A percentile compares a stretch with the other conserved stretches of the same genome.
These are phyloP conservation scores for Coemansia sp. DNA, from an alignment of 192 early-diverging fungal species.

Conservation along the genomic window DNA sequence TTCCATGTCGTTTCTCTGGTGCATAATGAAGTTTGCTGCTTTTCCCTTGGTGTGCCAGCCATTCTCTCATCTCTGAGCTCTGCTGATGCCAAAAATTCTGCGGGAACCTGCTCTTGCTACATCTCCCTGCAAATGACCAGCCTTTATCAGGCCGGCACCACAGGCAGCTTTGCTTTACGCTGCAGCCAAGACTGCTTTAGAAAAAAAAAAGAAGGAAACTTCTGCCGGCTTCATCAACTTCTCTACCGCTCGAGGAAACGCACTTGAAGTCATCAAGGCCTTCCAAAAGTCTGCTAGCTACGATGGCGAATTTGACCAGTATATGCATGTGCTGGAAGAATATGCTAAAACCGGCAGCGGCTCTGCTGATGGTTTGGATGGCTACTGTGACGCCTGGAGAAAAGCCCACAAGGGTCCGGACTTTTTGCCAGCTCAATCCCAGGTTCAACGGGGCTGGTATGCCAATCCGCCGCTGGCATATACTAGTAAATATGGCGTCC, in stretches of 20 bases:
- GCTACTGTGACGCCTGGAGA: not conserved
- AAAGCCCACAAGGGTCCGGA: too few species aligned
- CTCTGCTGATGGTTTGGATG: not conserved
- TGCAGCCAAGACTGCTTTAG: too few species aligned
- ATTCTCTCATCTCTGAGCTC: not conserved
- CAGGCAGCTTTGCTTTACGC: not conserved
- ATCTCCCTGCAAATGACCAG: not conserved
- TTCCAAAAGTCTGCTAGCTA: not conserved
- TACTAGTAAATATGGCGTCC: not conserved
- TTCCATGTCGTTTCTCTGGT: too few species aligned
- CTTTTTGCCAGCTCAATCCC: too few species aligned
- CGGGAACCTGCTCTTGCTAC: not conserved
- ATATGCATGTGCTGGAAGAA: not conserved
- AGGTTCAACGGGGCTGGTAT: too few species aligned
- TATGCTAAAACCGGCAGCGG: not conserved
- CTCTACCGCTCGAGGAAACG: not conserved
- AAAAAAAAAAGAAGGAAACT: not conserved
- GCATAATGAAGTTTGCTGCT: not conserved
- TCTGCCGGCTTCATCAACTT: not conserved
- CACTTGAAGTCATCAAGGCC: not conserved
- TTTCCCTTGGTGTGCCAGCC: not conserved
- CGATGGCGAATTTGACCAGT: not conserved
- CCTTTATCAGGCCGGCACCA: conserved; percentile 1
- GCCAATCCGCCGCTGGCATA: too few species aligned
- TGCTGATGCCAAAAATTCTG: not conserved